Conservation (phyloP, 2,329 filamentous ascomycete genomes). For the Arthrocladium fulminans region DNA sequence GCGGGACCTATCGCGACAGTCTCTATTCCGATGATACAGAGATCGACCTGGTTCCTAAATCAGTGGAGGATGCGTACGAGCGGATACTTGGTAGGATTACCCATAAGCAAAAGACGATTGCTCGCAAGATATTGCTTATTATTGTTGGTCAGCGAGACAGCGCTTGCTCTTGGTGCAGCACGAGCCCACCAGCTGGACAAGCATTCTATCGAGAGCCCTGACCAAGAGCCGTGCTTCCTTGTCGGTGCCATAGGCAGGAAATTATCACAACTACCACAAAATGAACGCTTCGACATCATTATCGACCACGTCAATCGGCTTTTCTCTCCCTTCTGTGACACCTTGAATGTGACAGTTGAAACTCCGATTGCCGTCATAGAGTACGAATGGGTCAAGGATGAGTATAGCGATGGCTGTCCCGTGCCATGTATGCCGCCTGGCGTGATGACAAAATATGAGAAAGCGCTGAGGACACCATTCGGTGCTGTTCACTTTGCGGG, state of each 20-base stretch:
- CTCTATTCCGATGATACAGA: constrained; percentile 11
- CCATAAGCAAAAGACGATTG: constrained; percentile 1
- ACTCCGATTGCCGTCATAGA: too few relatives aligned
- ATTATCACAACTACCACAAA: too few relatives aligned
- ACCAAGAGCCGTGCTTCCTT: too few relatives aligned
- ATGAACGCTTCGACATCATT: too few relatives aligned
- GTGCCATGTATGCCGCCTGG: constrained; percentile 19
- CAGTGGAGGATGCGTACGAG: constrained; percentile 26
- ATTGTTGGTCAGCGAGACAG: constrained; percentile 24
- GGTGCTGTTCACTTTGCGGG: constrained; percentile 46
- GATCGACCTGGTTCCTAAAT: constrained; percentile 18
- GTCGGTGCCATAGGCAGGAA: too few relatives aligned
- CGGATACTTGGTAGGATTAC: constrained; percentile 19
- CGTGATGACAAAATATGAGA: constrained; percentile 28
- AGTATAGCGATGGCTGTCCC: not conserved
- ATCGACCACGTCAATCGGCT: too few relatives aligned
- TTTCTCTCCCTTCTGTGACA: too few relatives aligned
- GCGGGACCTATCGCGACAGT: constrained; percentile 10
- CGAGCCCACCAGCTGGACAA: too few relatives aligned
- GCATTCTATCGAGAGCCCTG: too few relatives aligned
- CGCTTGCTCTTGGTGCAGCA: constrained; percentile 18
- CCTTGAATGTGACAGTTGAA: too few relatives aligned
- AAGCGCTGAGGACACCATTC: constrained; percentile 28
- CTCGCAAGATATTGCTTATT: constrained; percentile 21
- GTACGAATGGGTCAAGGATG: not conserved